Conservation (phyloP, 2,329 filamentous ascomycete genomes). For the Penicillium oxalicum region DNA sequence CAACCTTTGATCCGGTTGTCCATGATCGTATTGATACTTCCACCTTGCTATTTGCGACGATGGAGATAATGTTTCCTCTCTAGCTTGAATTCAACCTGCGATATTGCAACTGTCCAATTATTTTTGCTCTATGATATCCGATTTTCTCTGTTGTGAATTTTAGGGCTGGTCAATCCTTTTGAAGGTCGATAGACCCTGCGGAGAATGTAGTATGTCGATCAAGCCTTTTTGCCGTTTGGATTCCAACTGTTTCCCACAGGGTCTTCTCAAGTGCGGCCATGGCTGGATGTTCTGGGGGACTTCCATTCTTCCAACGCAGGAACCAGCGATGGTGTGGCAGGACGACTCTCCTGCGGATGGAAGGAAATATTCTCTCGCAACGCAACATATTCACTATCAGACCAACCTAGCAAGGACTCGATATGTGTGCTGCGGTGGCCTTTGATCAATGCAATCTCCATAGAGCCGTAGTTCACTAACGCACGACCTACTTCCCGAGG, state of each 20-base stretch:
- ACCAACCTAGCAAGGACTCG: slow-evolving; percentile 72
- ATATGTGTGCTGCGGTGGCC: slow-evolving; percentile 81
- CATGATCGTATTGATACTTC: no score
- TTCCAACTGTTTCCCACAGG: no score
- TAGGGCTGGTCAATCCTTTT: no score
- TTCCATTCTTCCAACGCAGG: slow-evolving; percentile 23
- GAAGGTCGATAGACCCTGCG: no score
- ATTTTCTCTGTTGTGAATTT: no score
- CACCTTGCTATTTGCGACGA: no score
- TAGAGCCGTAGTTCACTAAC: slow-evolving; percentile 85
- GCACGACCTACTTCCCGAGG: slow-evolving; percentile 76
- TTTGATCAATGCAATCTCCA: slow-evolving; percentile 77
- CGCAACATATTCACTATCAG: slow-evolving; percentile 90
- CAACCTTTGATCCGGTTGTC: no score
- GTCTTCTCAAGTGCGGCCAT: background rate
- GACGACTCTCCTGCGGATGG: slow-evolving; percentile 20
- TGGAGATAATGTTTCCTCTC: no score
- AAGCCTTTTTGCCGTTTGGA: background rate
- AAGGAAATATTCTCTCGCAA: slow-evolving; percentile 80
- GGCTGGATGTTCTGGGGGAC: slow-evolving; percentile 5
- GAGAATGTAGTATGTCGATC: no score
- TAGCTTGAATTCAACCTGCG: no score
- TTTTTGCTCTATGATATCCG: no score
- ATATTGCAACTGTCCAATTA: no score
- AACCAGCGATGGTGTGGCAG: slow-evolving; percentile 16